Conservation (phyloP, 2,329 filamentous ascomycete species). For the Diaporthe sp. region DNA sequence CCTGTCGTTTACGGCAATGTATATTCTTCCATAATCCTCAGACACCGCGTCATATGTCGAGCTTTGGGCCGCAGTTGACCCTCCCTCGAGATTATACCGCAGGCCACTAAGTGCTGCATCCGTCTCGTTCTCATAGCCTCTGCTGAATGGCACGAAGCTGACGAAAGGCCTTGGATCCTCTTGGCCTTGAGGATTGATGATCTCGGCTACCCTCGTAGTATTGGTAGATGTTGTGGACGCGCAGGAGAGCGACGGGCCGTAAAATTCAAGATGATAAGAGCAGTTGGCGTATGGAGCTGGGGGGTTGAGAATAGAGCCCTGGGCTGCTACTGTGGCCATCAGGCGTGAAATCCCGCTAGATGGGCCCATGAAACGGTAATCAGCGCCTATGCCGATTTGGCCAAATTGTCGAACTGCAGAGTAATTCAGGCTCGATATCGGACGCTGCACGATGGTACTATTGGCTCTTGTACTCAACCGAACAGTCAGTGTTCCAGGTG, state of each 20-base stretch:
- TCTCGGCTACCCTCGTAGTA: background rate
- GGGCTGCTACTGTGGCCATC: background rate
- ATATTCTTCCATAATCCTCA: background rate
- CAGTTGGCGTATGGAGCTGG: background rate
- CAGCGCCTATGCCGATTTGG: background rate
- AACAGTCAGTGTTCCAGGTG: constrained; percentile 3
- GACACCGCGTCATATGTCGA: background rate
- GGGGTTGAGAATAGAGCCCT: background rate
- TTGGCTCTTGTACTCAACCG: background rate
- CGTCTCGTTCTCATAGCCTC: background rate
- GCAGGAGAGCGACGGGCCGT: background rate
- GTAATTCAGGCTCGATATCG: background rate
- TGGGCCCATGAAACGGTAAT: background rate
- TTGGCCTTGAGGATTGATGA: background rate
- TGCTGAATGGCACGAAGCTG: background rate
- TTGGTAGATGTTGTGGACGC: background rate
- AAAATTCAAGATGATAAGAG: background rate
- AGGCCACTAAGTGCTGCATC: background rate
- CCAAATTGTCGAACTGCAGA: background rate
- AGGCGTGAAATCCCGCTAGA: background rate
- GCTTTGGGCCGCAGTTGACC: background rate
- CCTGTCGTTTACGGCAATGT: background rate
- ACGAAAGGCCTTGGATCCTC: background rate
- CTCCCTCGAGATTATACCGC: background rate
- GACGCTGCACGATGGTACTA: background rate